Conservation (phyloP, 768 basidiomycete species). For the Brasilioporus rufonigricans region DNA sequence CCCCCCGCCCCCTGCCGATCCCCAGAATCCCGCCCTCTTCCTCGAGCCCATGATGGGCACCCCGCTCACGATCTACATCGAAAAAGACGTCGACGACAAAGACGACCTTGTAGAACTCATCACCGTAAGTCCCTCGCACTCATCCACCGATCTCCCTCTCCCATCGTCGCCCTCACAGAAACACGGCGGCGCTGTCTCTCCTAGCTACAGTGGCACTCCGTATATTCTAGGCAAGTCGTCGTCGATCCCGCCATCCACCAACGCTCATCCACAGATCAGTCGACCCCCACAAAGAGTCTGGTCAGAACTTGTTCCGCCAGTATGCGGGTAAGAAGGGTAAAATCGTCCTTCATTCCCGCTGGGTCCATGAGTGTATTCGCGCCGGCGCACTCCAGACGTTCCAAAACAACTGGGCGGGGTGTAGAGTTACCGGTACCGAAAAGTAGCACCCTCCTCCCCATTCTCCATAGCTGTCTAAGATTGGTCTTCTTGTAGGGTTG, state of each 20-base stretch:
- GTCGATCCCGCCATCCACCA: conserved; percentile 1
- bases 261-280: conserved; percentile 43
- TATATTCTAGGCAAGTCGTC: conserved; percentile 70
- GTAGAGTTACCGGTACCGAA: conserved; percentile 76
- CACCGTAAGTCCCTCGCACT: conserved; percentile 47
- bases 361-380: conserved; percentile 78
- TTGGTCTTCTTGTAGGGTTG: conserved; percentile 20
- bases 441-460: conserved; percentile 39
- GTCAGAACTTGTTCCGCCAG: conserved; percentile 78
- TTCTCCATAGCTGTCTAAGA: not conserved
- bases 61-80: conserved; percentile 72
- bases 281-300: conserved; percentile 73
- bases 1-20: conserved; percentile 30
- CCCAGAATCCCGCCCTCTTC: conserved; percentile 52
- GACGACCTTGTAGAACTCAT: conserved; percentile 62
- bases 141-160: conserved; percentile 2
- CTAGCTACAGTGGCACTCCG: conserved; percentile 73
- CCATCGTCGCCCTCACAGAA: conserved; percentile 43
- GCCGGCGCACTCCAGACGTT: conserved; percentile 69
- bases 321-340: conserved; percentile 80
- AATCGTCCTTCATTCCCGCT: conserved; percentile 67
- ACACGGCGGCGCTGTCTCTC: conserved; percentile 72
- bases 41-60: conserved; percentile 81
- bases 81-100: conserved; percentile 75
- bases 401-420: conserved; percentile 74